Base-by-base conservation (phyloP, 805 yeast species). In the Candida krabiensis region DNA sequence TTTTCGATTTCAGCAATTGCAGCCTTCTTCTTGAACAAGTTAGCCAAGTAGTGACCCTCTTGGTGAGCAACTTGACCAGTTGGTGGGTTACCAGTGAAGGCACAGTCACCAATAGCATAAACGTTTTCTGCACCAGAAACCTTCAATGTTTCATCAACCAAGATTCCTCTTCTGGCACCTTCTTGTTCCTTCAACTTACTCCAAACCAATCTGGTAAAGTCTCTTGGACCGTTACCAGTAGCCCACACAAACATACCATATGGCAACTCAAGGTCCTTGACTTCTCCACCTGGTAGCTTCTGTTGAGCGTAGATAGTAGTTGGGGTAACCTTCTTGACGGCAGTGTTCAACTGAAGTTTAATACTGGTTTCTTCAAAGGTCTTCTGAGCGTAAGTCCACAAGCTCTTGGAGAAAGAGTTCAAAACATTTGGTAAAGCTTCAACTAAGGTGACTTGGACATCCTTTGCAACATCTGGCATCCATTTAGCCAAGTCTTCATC, bases 21-120 rank as follows among this genome's bases (percentile, higher is more conserved):
- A 52, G 72, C 69, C 50, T 69, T 61, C 47, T 60, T 64, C 53
- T 60, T 60, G 56, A 74, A 72, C 46, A 64, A 67, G 17, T 49
- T 46, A 32, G 75, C 75, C 55, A 74, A 66, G 60, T 58, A 74
- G 45, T 60, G 62, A 52, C 78, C 79, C 55, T 72, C 73, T 58
- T 74, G 79, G 68, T 72, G 74, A 28, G 79, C 79, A 38, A 73
- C 79, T 61, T 74, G 79, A 26, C 77, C 79, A 43, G 79, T 74
- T 40, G 79, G 79, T 30, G 79, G 77, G 50, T 58, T 70, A 55
- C 73, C 73, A 43, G 79, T 71, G 61, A 73, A 73, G 23, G 79
- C 74, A 63, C 79, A 74, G 56, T 74, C 79, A 52, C 79, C 79
- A 46, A 74, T 60, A 37, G 77, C 79, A 44, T 46, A 73, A 45